A percentile compares a stretch with the other conserved stretches of the same genome.
These are phyloP conservation scores for Tulasnella sp. DNA, from an alignment of 768 basidiomycete genomes.

Conservation along the genomic window DNA sequence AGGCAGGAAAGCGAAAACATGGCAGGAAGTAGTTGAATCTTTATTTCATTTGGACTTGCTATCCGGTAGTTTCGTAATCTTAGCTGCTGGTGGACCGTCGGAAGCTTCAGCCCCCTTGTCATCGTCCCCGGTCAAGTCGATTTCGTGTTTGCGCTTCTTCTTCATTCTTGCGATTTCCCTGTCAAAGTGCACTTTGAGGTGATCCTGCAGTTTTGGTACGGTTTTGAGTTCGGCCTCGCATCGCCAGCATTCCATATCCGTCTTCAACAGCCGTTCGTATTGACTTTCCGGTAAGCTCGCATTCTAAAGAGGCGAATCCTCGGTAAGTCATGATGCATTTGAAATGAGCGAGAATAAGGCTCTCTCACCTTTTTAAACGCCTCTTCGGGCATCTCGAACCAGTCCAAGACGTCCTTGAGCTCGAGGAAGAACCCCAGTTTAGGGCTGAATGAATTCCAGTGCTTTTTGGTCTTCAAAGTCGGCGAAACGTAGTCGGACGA, in stretches of 20 bases:
- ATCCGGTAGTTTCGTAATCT: background rate
- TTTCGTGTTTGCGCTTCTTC: conserved; percentile 46
- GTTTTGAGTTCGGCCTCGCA: conserved; percentile 54
- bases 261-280: conserved; percentile 60
- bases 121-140: background rate
- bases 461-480: conserved; percentile 72
- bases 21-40: background rate
- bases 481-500: conserved; percentile 65
- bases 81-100: background rate
- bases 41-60: background rate
- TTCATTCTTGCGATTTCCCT: conserved; percentile 24
- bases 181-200: conserved; percentile 31
- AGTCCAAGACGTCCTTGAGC: conserved; percentile 62
- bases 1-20: background rate
- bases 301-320: background rate
- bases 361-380: background rate
- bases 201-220: conserved; percentile 62
- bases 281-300: conserved; percentile 15
- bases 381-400: conserved; percentile 43
- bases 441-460: conserved; percentile 87
- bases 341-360: background rate
- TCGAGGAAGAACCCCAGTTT: conserved; percentile 72
- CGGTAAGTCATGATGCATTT: too few relatives aligned
- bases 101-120: background rate
- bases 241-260: conserved; percentile 53